These are phyloP conservation scores for Barnettozyma wickerhamii DNA, from an alignment of 805 yeast species.

Conservation along the genomic window DNA sequence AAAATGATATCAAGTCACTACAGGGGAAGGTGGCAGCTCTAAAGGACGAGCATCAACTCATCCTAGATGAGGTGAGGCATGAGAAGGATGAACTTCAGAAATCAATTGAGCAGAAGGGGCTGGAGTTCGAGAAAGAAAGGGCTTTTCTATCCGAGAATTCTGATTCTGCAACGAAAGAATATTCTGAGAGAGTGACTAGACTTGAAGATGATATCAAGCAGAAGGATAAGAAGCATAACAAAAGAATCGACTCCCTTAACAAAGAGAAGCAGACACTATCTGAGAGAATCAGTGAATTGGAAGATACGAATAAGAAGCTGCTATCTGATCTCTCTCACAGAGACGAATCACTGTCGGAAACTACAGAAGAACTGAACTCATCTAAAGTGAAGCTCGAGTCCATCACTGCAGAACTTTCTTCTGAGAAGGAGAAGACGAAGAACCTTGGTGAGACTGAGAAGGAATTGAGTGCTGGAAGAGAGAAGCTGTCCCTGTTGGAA, in stretches of 20 bases:
- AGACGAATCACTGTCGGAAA: too few species aligned
- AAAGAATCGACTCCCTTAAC: slow-evolving; percentile 9
- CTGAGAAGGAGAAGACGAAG: background rate
- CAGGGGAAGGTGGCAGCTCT: slow-evolving; percentile 20
- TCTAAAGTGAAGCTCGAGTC: too few species aligned
- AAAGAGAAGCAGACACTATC: slow-evolving; percentile 12
- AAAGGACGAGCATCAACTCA: slow-evolving; percentile 16
- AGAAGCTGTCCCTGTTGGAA: background rate
- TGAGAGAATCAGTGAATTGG: slow-evolving; percentile 15
- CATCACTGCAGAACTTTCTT: slow-evolving; percentile 1
- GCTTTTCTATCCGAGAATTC: slow-evolving; percentile 43
- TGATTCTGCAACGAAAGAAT: slow-evolving; percentile 44
- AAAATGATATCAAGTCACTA: slow-evolving; percentile 13
- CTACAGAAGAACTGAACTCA: too few species aligned
- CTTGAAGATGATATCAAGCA: slow-evolving; percentile 33
- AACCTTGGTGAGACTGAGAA: background rate
- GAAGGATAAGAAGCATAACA: slow-evolving; percentile 9
- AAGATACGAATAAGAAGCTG: slow-evolving; percentile 6
- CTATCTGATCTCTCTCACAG: too few species aligned
- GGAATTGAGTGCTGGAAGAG: slow-evolving; percentile 5
- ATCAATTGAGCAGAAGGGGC: slow-evolving; percentile 33
- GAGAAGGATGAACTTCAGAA: slow-evolving; percentile 29
- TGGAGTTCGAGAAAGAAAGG: slow-evolving; percentile 50
- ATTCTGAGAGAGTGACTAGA: slow-evolving; percentile 39
- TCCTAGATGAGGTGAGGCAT: slow-evolving; percentile 24